These are phyloP conservation scores for Nicotiana knightiana DNA, from an alignment of 257 asterid genomes.

Conservation along the genomic window DNA sequence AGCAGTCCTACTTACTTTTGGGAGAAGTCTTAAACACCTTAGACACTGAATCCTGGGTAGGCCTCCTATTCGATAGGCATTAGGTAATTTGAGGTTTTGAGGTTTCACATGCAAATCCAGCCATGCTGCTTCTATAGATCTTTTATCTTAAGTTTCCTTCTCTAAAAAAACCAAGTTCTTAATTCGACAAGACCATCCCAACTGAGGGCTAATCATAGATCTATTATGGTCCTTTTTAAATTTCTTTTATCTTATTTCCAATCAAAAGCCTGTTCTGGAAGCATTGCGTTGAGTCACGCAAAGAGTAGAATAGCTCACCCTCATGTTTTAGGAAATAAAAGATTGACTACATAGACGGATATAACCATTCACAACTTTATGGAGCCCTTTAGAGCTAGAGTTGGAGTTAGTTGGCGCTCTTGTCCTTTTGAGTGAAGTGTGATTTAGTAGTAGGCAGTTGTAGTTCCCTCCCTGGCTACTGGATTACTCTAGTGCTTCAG, in stretches of 20 bases:
- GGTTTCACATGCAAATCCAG: background rate
- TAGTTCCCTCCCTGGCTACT: background rate
- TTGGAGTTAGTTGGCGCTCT: too few relatives aligned
- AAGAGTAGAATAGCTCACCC: too few relatives aligned
- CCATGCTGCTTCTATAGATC: background rate
- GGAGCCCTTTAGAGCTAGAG: too few relatives aligned
- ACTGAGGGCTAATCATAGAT: too few relatives aligned
- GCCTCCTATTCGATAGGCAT: background rate
- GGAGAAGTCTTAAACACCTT: background rate
- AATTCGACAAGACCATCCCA: background rate
- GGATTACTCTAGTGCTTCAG: background rate
- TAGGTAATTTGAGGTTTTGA: too few relatives aligned
- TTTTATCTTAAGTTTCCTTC: background rate
- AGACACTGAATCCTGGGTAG: background rate
- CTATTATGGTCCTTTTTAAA: too few relatives aligned
- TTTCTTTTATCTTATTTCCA: too few relatives aligned
- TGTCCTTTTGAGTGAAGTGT: background rate
- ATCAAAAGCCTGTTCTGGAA: too few relatives aligned
- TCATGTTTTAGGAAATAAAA: too few relatives aligned
- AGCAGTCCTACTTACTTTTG: background rate
- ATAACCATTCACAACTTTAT: too few relatives aligned
- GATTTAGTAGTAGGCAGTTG: background rate
- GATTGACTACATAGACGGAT: too few relatives aligned
- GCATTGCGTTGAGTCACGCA: too few relatives aligned
- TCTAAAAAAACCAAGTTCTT: background rate